Evolutionary conservation across 2,329 filamentous ascomycete genomes (phyloP), one percentile per base, ranked within the genome.

Genomic region (Penicillium sp.): DNA sequence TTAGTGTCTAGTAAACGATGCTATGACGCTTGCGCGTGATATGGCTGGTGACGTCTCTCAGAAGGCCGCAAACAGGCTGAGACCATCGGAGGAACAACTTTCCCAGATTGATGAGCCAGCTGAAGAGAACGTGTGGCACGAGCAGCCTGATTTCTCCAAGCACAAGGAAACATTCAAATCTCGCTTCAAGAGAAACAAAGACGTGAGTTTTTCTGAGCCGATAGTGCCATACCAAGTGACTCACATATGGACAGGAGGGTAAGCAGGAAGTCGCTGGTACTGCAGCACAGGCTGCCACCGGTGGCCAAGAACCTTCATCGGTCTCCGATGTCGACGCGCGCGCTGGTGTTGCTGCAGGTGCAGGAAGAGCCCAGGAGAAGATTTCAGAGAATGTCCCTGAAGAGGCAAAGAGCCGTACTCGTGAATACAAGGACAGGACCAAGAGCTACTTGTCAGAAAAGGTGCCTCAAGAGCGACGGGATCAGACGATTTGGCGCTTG

Each of bases 101-200:
- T 66, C 74, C 7, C 83, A 89, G 61, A 82, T 97, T 31, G 91
- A 97, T 58, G 67, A 75, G n/a, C 81, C 93, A 2, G 93, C 93
- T 2, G 81, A 86, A 17, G 90, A 95, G 63, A 93, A 97, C 71
- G 86, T 84, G 15, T 98, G 93, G 93, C 88, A 96, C 62, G 89
- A 96, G 51, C 79, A 81, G 38, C 90, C 90, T 3, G 77, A 93
- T 55, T 64, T 95, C 43, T 85, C 82, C 49, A 87, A 82, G 72
- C 76, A 80, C 17, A 84, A 89, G n/a, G n/a, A n/a, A n/a, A n/a
- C n/a, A 65, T 65, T 85, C 15, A 83, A 85, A 66, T 75, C 72
- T 28, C 72, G 76, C 17, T 64, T 80, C 50, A 82, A 84, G 69
- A 74, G 73, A 58, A 73, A 76, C 51, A 75, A 76, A 54, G 78